Conservation (phyloP, 192 early-diverging fungal genomes). For the Tieghemiomyces parasiticus region DNA sequence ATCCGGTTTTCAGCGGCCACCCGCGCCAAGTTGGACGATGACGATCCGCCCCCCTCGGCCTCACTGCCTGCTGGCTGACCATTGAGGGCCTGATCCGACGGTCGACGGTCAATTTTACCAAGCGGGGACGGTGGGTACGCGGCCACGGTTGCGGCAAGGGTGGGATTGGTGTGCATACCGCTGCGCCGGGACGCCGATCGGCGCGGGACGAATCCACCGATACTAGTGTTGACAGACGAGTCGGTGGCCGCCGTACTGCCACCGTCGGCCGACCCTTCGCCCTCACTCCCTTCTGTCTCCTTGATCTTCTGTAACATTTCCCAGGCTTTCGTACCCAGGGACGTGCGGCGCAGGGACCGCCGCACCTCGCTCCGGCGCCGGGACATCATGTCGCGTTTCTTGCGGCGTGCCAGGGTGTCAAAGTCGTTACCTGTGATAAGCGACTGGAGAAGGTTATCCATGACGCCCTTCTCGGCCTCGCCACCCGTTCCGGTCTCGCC, state of each 20-base stretch:
- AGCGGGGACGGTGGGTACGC: conserved; percentile 7
- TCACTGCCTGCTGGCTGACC: too few species aligned
- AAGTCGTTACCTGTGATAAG: conserved; percentile 52
- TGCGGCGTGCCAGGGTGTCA: conserved; percentile 25
- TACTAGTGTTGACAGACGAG: neutral
- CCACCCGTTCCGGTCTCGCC: conserved; percentile 10
- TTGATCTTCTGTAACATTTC: conserved; percentile 34
- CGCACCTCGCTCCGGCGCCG: conserved; percentile 30
- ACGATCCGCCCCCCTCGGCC: too few species aligned
- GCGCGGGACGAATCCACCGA: too few species aligned
- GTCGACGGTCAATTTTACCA: too few species aligned
- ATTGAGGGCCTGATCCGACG: too few species aligned
- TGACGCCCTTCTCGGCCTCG: conserved; percentile 50
- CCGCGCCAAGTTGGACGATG: too few species aligned
- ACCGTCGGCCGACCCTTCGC: neutral
- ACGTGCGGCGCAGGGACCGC: conserved; percentile 30
- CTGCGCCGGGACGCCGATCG: neutral
- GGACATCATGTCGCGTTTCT: conserved; percentile 29
- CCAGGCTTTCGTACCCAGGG: conserved; percentile 30
- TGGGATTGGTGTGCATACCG: neutral
- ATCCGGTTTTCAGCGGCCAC: too few species aligned
- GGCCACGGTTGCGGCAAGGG: neutral
- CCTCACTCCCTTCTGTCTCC: conserved; percentile 13
- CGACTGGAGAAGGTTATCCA: conserved; percentile 61
- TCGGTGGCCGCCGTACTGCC: neutral